Evolutionary conservation across 495 filamentous ascomycete genomes (phyloP), one percentile per base, ranked within the genome.

Genomic region (Xylaria castorea): DNA sequence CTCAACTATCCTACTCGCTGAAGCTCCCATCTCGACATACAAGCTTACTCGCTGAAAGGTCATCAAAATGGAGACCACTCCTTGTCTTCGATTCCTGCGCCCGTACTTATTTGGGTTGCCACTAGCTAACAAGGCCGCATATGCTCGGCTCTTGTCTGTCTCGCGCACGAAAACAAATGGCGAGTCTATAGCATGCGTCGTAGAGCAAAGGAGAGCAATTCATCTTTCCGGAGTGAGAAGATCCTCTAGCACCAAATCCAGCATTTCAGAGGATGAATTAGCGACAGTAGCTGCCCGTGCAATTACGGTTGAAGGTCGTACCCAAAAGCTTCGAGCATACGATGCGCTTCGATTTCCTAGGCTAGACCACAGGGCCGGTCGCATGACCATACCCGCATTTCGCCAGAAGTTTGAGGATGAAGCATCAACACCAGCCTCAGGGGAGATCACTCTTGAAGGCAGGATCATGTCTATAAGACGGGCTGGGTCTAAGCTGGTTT

Each of bases 401-500:
- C 80, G 79, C 22, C 71, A 77, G 57, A 84, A 79, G 69, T 84
- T 81, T 36, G 40, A 30, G 1, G 34, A 76, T 63, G 74, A 69
- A 61, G 53, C 71, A 44, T 65, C 65, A 50, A 78, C 62, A 20
- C 78, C 81, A n/a, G 76, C 70, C 25, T 78, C 79, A 14, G 80
- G 85, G 60, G 79, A 81, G 68, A 83, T 87, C 8, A 79, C 80
- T 50, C 71, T 90, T 12, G 82, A 83, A 70, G 87, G 87, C 51
- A 81, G 87, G 34, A 58, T 88, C 50, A 78, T 80, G 71, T 81
- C 76, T 42, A 72, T 85, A 46, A 84, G 86, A 32, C 74, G 81
- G 12, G 77, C 81, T n/a, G 77, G 85, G 70, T 89, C 87, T 76
- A 93, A 92, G 82, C 90, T 99, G 78, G 85, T 92, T 55, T 99